Conservation (phyloP, 176 grass and related monocot genomes). For the Musa schizocarpa region DNA sequence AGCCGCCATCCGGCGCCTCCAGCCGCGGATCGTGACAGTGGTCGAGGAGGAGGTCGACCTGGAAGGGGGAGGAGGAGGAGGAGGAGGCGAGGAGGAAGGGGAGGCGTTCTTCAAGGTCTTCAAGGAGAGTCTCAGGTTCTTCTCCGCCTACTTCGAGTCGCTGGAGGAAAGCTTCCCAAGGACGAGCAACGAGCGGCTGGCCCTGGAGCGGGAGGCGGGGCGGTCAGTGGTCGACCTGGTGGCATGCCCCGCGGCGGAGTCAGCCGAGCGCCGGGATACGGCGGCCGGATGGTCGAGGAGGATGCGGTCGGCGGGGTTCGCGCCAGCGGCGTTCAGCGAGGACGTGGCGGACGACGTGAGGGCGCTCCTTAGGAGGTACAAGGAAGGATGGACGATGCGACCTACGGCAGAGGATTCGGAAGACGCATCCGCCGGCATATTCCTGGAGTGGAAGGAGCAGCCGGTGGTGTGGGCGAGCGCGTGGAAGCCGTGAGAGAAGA, state of each 20-base stretch:
- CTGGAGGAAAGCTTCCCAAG: slow-evolving; percentile 82
- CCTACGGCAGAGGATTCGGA: slow-evolving; percentile 8
- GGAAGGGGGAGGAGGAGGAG: not conserved
- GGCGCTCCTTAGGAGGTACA: slow-evolving; percentile 71
- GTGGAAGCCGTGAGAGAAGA: slow-evolving; percentile 45
- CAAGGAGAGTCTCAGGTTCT: slow-evolving; percentile 68
- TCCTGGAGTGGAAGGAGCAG: slow-evolving; percentile 96
- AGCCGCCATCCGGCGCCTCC: slow-evolving; percentile 43
- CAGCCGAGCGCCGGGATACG: slow-evolving; percentile 68
- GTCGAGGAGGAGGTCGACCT: slow-evolving; percentile 95
- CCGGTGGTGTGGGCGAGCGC: slow-evolving; percentile 92
- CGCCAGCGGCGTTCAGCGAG: slow-evolving; percentile 69
- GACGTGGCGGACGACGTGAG: slow-evolving; percentile 87
- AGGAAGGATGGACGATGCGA: slow-evolving; percentile 90
- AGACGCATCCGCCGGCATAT: slow-evolving; percentile 38
- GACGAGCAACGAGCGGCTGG: slow-evolving; percentile 85
- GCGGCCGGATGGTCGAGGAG: slow-evolving; percentile 53
- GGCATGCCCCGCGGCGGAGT: slow-evolving; percentile 66
- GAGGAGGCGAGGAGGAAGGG: slow-evolving; percentile 42
- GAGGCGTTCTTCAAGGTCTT: slow-evolving; percentile 78
- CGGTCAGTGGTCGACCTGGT: slow-evolving; percentile 73
- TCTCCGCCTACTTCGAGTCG: slow-evolving; percentile 89
- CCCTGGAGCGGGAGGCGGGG: slow-evolving; percentile 73
- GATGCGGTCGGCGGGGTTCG: slow-evolving; percentile 59
- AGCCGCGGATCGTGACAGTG: slow-evolving; percentile 71